Conservation (phyloP, 208 protist species). For the Plasmodiophora brassicae region DNA sequence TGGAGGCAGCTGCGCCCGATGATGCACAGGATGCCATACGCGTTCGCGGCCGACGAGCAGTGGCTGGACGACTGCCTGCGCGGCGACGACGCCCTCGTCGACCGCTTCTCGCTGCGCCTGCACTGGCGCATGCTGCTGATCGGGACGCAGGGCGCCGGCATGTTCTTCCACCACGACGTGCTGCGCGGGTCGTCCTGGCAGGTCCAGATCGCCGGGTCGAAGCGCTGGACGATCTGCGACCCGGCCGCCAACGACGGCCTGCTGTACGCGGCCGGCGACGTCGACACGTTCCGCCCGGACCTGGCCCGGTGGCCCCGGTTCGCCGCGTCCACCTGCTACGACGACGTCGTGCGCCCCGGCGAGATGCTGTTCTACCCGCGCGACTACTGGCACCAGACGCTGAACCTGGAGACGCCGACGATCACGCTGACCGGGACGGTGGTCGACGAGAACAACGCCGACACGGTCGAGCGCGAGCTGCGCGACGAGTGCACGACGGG, state of each 20-base stretch:
- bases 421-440: conserved; percentile 38
- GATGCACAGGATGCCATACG: background rate
- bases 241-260: background rate
- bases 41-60: background rate
- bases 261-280: background rate
- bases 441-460: background rate
- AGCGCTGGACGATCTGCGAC: conserved; percentile 13
- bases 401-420: conserved; percentile 36
- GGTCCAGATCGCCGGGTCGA: background rate
- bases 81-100: background rate
- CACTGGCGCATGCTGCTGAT: conserved; percentile 16
- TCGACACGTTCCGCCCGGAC: conserved; percentile 2
- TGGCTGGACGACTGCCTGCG: background rate
- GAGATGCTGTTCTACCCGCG: conserved; percentile 41
- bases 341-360: conserved; percentile 7
- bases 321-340: background rate
- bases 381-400: conserved; percentile 37
- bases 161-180: conserved; percentile 15
- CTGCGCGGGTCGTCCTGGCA: conserved; percentile 16
- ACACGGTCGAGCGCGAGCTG: background rate
- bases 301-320: background rate
- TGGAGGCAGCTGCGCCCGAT: background rate
- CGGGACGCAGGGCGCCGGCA: background rate
- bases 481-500: background rate
- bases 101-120: background rate